phyloP scores from a whole-genome alignment of 306 rosid species.

The Prunus mira region DNA sequence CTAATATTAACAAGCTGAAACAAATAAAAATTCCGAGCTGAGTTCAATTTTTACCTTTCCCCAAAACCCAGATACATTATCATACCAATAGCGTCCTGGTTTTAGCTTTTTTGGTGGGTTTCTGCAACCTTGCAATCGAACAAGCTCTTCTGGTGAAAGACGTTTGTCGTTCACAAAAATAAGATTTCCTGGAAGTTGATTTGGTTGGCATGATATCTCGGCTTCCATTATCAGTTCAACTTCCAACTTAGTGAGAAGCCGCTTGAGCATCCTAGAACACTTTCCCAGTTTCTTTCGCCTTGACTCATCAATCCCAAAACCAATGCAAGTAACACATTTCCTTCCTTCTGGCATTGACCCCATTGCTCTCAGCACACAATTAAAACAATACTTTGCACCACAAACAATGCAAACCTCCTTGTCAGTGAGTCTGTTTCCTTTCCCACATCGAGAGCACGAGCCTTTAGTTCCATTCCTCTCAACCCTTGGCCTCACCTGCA shows the following conservation, averaged over 20 bases:
- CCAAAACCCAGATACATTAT: slow-evolving; percentile 75
- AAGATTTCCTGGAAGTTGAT: slow-evolving; percentile 51
- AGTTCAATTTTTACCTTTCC: slow-evolving; percentile 59
- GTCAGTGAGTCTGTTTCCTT: slow-evolving; percentile 52
- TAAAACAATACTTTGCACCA: slow-evolving; percentile 60
- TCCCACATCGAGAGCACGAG: slow-evolving; percentile 57
- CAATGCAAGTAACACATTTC: slow-evolving; percentile 68
- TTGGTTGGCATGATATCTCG: slow-evolving; percentile 48
- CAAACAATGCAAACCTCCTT: slow-evolving; percentile 79
- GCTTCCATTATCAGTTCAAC: slow-evolving; percentile 37
- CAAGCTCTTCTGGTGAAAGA: slow-evolving; percentile 48
- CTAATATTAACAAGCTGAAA: background rate
- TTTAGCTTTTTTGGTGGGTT: slow-evolving; percentile 64
- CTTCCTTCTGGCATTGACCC: slow-evolving; percentile 91
- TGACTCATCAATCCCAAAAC: slow-evolving; percentile 48
- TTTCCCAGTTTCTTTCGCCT: slow-evolving; percentile 50
- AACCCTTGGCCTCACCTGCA: slow-evolving; percentile 35
- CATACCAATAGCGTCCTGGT: slow-evolving; percentile 82
- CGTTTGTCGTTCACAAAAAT: slow-evolving; percentile 48
- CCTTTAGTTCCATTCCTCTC: slow-evolving; percentile 62
- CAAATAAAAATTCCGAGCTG: background rate
- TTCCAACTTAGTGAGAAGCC: slow-evolving; percentile 39
- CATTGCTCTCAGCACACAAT: slow-evolving; percentile 69
- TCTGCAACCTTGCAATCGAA: slow-evolving; percentile 34
- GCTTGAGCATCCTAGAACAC: slow-evolving; percentile 52